Base-by-base conservation (phyloP, 179 eudicot genomes). In the Heliamphora pulchella region DNA sequence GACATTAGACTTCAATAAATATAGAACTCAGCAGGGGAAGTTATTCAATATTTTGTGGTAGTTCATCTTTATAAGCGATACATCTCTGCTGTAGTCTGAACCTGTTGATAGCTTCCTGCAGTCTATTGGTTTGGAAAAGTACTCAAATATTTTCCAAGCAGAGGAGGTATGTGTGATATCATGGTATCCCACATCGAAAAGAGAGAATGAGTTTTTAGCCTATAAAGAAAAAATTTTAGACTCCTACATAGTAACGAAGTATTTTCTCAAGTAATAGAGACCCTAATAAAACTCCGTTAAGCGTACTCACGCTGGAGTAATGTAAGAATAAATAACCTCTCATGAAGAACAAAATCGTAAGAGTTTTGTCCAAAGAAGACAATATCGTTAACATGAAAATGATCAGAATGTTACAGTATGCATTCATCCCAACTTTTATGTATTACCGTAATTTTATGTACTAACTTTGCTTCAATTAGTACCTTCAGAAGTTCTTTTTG, bases 91-190 rank as follows among this genome's bases (percentile, higher is more conserved):
- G 82, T 88, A 96, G 99, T 89, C 71, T 80, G 97, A 92, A 76
- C 82, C 97, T 57, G 94, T 96, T 77, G 98, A 96, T 77, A 87
- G 84, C 63, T 93, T 96, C 83, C 87, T 96, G 87, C 90, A 87
- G 69, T 92, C 98, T 70, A 84, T 96, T 65, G 98, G 96, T 65
- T 91, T 96, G 74, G 94, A 92, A 75, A 96, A 96, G 80, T 96
- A 94, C 85, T 89, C 90, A 61, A 92, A 92, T 79, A 86, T 91
- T 64, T 92, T 96, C 87, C 97, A 92, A 84, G 98, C 93, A 3
- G 99, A 96, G 85, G 99, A 96, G 88, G 99, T 96, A 89, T 72
- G 91, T 1, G 0, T 59, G 31, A 31, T 31, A 31, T 31, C 0
- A 0, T 31, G 31, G 31, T 31, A 31, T 31, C 0, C 0, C 31